A percentile compares a stretch with the other conserved stretches of the same genome.
Conservation (phyloP, 495 filamentous ascomycete species). For the Neurospora tetraspora region DNA sequence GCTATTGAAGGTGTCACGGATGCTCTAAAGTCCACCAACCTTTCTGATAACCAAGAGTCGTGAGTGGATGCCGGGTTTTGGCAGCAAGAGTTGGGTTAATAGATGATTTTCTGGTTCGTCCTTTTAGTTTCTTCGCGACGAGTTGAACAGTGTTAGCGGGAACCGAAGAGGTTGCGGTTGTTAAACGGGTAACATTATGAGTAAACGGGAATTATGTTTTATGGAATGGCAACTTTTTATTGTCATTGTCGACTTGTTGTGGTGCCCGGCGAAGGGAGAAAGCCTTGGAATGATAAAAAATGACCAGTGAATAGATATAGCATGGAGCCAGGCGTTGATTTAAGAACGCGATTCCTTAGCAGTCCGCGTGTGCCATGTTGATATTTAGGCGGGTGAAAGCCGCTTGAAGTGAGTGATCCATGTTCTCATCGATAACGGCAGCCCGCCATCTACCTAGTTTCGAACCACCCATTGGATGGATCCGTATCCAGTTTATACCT, state of each 20-base stretch:
- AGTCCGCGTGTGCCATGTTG: neutral
- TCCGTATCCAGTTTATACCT: neutral
- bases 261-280: neutral
- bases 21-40: neutral
- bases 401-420: neutral
- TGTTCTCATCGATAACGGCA: neutral
- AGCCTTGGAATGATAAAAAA: neutral
- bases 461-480: neutral
- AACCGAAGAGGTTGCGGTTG: neutral
- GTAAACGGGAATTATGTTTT: neutral
- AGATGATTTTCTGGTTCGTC: neutral
- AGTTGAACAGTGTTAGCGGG: neutral
- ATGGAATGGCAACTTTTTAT: neutral
- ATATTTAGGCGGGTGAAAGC: neutral
- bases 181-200: neutral
- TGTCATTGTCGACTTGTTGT: neutral
- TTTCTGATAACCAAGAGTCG: neutral
- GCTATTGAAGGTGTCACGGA: constrained; percentile 9
- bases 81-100: neutral
- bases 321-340: neutral
- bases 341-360: neutral
- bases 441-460: neutral
- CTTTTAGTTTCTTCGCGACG: neutral
- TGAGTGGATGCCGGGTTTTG: neutral
- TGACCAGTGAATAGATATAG: neutral